Base-by-base conservation (phyloP, 2,329 filamentous ascomycete genomes). In the Nigrospora osmanthi region DNA sequence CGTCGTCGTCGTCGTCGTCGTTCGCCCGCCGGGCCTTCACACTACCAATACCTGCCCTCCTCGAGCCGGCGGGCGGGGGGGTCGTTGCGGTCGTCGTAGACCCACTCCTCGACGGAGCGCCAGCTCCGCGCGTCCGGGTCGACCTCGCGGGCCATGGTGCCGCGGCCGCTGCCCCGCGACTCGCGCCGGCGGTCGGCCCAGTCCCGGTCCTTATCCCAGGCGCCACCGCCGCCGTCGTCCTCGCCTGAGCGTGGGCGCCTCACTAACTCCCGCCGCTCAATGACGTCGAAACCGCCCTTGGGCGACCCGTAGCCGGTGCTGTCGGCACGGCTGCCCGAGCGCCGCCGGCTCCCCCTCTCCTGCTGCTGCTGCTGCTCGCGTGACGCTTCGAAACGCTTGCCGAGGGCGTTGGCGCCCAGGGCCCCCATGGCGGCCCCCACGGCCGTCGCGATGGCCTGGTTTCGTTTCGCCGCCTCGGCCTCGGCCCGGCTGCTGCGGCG, bases 371-470 rank as follows among this genome's bases (percentile, higher is more conserved):
- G n/a, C 40, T 45, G 32, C 17, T 38, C 30, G n/a, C 58, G 56
- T 13, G 54, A 52, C 4, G 48, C 42, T 46, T 63, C 57, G 30
- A 65, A 48, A 16, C 56, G 51, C 50, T 58, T 61, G 55, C 59
- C 58, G 11, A 60, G 54, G 15, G 58, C 60, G 40, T 62, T 79
- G 12, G 75, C 75, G 5, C 73, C 74, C 11, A 80, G 63, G 4
- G 75, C 75, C 3, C 74, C 75, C 1, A 76, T 73, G 4, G 76
- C 71, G 2, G 74, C 76, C 2, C 76, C 75, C 4, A 78, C 64
- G 11, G 78, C 60, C 11, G 76, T 76, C 4, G 72, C 70, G 14
- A 77, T 56, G 42, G 72, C 58, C 43, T 61, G 60, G 42, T 61
- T 60, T 41, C 61, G 60, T 32, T 60, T 61, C 30, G 57, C 52